Base-by-base conservation (phyloP, 1,139 yeast species). In the Suhomyces terraborum region DNA sequence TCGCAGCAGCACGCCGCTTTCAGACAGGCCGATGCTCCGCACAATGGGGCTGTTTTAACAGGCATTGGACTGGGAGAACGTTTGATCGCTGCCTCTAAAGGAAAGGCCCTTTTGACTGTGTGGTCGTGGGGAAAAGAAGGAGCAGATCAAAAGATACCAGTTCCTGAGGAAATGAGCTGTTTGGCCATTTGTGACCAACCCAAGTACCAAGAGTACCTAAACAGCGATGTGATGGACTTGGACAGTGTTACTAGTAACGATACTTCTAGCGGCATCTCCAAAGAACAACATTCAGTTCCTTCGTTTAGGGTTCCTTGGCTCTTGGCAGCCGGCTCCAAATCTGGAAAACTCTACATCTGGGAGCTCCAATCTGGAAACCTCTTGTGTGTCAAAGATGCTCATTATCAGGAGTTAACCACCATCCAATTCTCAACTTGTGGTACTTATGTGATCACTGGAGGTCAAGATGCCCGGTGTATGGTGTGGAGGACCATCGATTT, bases 341-440 rank as follows among this genome's bases (percentile, higher is more conserved):
- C 83, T 12, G 98, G 98, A 10, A 78, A 83, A 53, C 52, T 93
- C 17, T 86, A 85, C 56, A 61, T 91, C 4, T 93, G 98, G 98
- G 96, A 88, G 52, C 56, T 88, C 40, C 61, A 74, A n/a, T 83
- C 94, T 4, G 97, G 98, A 1, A 67, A 80, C 35, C 68, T 93
- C 43, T 55, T 91, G 26, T 73, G 79, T 47, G 93, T 82, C 8
- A 80, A 80, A 54, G 93, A 88, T 38, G 84, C 88, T 1, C 98
- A 93, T 65, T 93, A 88, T 62, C 97, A 91, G 62, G 73, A 76
- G 6, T 74, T 89, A 10, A 75, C 84, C 0, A 72, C 71, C 24
- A 59, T 91, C 20, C 71, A 69, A 46, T 79, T 86, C 51, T 69
- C 87, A 2, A 50, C 64, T 13, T 85, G 89, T 55, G 93, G 93